A percentile compares a stretch with the other conserved stretches of the same genome.
Conservation (phyloP, 2,329 filamentous ascomycete species). For the Ceratocystis papillata region DNA sequence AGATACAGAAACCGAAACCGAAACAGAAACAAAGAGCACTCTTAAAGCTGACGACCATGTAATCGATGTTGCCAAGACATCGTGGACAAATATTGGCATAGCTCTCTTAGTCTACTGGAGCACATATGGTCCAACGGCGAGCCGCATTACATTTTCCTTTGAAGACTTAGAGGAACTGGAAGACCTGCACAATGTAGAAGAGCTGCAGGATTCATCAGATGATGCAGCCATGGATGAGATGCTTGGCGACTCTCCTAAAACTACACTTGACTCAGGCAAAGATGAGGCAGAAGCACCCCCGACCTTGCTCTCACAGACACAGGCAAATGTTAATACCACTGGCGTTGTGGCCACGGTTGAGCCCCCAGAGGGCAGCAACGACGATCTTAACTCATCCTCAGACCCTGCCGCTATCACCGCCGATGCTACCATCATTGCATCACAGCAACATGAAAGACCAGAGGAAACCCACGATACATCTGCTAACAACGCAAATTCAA, state of each 20-base stretch:
- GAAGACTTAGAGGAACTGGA: constrained; percentile 15
- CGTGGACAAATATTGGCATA: constrained; percentile 32
- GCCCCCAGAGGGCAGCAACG: background rate
- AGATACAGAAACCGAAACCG: background rate
- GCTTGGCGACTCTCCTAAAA: too few relatives aligned
- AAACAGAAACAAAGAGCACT: background rate
- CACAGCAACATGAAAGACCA: background rate
- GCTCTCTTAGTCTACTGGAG: constrained; percentile 30
- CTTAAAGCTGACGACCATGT: constrained; percentile 4
- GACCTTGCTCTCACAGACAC: constrained; percentile 11
- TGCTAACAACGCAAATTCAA: constrained; percentile 24
- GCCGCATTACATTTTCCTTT: constrained; percentile 16
- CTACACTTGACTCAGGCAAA: constrained; percentile 18
- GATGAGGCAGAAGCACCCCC: constrained; percentile 20
- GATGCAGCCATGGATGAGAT: background rate
- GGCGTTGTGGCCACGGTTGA: constrained; percentile 8
- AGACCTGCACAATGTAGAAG: constrained; percentile 15
- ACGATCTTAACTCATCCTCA: background rate
- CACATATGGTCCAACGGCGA: constrained; percentile 19
- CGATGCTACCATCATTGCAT: background rate
- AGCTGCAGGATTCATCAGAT: constrained; percentile 16
- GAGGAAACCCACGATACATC: background rate
- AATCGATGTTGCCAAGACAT: constrained; percentile 25
- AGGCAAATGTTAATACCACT: too few relatives aligned
- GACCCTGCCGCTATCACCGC: background rate